Conservation (phyloP, 208 protist species). For the Crithidia expoeki region DNA sequence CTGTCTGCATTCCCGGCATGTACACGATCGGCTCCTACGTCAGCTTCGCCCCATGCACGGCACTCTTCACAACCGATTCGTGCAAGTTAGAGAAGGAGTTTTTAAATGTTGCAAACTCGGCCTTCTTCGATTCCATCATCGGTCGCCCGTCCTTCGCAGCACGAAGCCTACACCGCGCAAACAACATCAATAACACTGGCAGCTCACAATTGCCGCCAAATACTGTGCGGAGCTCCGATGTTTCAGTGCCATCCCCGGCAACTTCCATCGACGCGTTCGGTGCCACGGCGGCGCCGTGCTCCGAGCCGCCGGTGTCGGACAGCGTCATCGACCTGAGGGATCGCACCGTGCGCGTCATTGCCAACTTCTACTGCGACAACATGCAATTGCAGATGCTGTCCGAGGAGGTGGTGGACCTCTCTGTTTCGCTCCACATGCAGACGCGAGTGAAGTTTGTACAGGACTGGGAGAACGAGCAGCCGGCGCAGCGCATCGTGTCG, state of each 20-base stretch:
- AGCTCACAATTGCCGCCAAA: conserved; percentile 17
- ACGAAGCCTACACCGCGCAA: background rate
- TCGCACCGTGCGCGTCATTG: conserved; percentile 38
- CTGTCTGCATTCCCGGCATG: conserved; percentile 77
- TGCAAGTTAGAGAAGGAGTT: conserved; percentile 74
- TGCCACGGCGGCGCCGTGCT: background rate
- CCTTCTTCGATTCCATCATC: conserved; percentile 31
- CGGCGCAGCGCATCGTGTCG: conserved; percentile 40
- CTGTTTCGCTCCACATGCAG: conserved; percentile 55
- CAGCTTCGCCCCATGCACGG: conserved; percentile 65
- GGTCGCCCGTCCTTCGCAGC: conserved; percentile 7
- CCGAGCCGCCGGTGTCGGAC: background rate
- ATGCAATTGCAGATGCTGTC: conserved; percentile 59
- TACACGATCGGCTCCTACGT: conserved; percentile 86
- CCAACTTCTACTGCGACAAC: conserved; percentile 43
- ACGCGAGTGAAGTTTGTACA: conserved; percentile 41
- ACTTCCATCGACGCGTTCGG: conserved; percentile 9
- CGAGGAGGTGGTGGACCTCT: conserved; percentile 71
- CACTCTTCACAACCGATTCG: conserved; percentile 56
- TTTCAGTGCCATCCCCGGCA: conserved; percentile 4
- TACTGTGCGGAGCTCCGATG: conserved; percentile 3
- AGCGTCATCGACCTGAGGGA: conserved; percentile 26
- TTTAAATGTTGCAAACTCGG: conserved; percentile 37
- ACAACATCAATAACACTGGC: background rate
- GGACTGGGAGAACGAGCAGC: conserved; percentile 51